phyloP scores from a whole-genome alignment of 2,329 filamentous ascomycete genomes.

The Fusarium anguioides region DNA sequence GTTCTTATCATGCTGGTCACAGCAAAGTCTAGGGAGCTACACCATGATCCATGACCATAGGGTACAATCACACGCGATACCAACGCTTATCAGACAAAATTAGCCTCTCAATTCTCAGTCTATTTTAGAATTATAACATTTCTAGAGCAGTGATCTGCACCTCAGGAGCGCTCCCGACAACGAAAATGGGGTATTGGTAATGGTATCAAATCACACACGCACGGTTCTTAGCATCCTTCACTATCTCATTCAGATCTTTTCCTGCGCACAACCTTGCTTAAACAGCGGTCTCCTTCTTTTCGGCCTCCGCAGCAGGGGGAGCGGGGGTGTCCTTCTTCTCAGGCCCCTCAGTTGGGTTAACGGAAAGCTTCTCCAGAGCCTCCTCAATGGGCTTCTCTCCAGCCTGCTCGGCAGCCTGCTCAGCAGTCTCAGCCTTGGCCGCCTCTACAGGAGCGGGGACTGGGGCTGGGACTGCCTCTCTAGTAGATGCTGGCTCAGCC shows the following conservation, averaged over 20 bases:
- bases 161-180: constrained; percentile 10
- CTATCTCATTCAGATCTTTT: neutral
- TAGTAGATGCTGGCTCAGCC: neutral
- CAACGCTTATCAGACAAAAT: neutral
- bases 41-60: neutral
- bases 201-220: constrained; percentile 24
- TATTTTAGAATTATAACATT: constrained; percentile 24
- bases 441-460: constrained; percentile 30
- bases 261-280: neutral
- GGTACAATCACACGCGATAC: neutral
- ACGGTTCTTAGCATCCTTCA: constrained; percentile 20
- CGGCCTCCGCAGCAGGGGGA: constrained; percentile 2
- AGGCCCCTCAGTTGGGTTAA: constrained; percentile 18
- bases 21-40: too few relatives aligned
- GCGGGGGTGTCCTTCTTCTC: constrained; percentile 13
- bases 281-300: constrained; percentile 21
- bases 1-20: too few relatives aligned
- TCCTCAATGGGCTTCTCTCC: constrained; percentile 37
- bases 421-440: constrained; percentile 34
- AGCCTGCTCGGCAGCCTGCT: constrained; percentile 24
- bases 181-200: constrained; percentile 32
- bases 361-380: constrained; percentile 26
- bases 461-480: constrained; percentile 5
- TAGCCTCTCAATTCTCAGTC: constrained; percentile 8
- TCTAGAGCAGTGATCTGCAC: constrained; percentile 15